Percentiles rank a stretch among this genome's conserved stretches.
Conservation (phyloP, 129 eudicot species). For the Sambucus nigra region DNA sequence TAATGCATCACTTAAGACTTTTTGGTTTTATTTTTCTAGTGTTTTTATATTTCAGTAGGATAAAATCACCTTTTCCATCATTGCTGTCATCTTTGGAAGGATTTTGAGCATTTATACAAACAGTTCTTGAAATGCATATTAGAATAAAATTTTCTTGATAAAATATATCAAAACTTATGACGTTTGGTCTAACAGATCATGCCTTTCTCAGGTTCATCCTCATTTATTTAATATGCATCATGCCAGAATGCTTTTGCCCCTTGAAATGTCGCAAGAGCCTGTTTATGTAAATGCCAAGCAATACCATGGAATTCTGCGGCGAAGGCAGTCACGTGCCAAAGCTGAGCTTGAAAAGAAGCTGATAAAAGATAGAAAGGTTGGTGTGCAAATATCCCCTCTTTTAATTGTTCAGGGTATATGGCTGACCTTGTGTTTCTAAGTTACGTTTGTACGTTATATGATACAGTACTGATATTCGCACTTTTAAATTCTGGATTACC, state of each 20-base stretch:
- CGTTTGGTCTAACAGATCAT: not conserved
- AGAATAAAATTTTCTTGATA: not conserved
- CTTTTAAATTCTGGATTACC: not conserved
- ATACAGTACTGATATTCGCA: not conserved
- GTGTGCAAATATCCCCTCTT: not conserved
- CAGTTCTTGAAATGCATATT: too few relatives aligned
- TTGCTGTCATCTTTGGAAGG: too few relatives aligned
- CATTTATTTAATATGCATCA: conserved; percentile 55
- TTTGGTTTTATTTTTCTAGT: too few relatives aligned
- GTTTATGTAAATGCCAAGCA: conserved; percentile 88
- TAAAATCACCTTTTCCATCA: too few relatives aligned
- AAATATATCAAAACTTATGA: not conserved
- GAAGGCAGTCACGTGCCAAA: conserved; percentile 83
- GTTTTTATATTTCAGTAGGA: too few relatives aligned
- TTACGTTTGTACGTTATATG: not conserved
- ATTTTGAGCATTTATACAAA: too few relatives aligned
- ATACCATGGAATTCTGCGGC: conserved; percentile 64
- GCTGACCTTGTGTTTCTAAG: not conserved
- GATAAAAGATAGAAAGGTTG: conserved; percentile 67
- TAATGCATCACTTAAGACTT: too few relatives aligned
- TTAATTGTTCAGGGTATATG: not conserved
- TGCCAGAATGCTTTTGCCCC: conserved; percentile 65
- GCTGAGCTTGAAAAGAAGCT: conserved; percentile 83
- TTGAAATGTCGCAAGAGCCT: conserved; percentile 80
- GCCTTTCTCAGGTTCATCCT: conserved; percentile 52